These are phyloP conservation scores for Aspergillus sclerotialis DNA, from an alignment of 2,329 filamentous ascomycete genomes.

Conservation along the genomic window DNA sequence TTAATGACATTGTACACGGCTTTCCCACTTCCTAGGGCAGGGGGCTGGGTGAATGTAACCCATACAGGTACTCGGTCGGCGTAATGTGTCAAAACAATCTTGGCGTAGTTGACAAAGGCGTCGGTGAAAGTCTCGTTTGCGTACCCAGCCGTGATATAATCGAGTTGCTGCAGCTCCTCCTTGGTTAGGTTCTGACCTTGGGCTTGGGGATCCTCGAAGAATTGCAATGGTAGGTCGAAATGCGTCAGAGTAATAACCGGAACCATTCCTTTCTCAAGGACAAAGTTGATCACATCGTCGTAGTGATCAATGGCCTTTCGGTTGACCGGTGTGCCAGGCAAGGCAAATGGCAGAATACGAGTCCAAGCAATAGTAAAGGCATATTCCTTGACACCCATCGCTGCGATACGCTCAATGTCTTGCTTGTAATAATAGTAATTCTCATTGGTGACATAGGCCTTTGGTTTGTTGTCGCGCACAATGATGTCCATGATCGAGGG, in stretches of 20 bases:
- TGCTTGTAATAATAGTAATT: constrained; percentile 47
- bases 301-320: constrained; percentile 42
- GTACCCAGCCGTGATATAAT: constrained; percentile 21
- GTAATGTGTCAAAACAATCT: constrained; percentile 31
- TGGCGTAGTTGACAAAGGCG: constrained; percentile 31
- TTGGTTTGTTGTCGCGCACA: constrained; percentile 21
- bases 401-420: constrained; percentile 34
- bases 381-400: constrained; percentile 34
- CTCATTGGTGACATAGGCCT: constrained; percentile 45
- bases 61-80: constrained; percentile 35
- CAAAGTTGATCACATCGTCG: constrained; percentile 41
- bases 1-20: constrained; percentile 44
- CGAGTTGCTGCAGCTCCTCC: constrained; percentile 18
- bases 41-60: constrained; percentile 37
- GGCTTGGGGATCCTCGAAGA: constrained; percentile 13
- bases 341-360: constrained; percentile 43
- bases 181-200: too few relatives aligned
- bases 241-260: constrained; percentile 39
- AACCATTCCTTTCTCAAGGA: constrained; percentile 36
- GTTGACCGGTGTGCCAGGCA: constrained; percentile 39
- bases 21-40: constrained; percentile 39
- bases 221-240: constrained; percentile 21
- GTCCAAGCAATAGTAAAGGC: constrained; percentile 44
- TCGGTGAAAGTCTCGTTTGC: constrained; percentile 38
- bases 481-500: constrained; percentile 35